Evolutionary conservation across 257 asterid genomes (phyloP).

Genomic region (Nicotiana tomentosiformis): DNA sequence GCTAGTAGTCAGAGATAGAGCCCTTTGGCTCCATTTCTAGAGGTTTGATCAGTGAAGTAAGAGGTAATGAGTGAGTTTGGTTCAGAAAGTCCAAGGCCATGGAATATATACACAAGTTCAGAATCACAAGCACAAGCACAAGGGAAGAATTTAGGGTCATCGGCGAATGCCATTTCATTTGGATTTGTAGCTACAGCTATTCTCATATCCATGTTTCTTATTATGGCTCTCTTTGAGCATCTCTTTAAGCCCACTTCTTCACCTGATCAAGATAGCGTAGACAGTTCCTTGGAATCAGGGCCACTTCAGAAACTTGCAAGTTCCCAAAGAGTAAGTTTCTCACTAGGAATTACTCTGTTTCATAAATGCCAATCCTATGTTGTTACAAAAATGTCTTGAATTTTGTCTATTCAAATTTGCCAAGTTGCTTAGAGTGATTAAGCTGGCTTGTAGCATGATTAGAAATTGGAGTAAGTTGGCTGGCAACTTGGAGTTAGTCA

Average conservation of each 20-base stretch:
- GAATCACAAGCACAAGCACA: slow-evolving; percentile 44
- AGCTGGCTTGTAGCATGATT: too few species aligned
- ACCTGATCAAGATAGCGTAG: slow-evolving; percentile 20
- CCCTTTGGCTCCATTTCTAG: not conserved
- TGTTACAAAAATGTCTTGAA: too few species aligned
- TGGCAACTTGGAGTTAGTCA: too few species aligned
- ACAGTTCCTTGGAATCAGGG: slow-evolving; percentile 15
- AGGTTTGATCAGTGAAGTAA: not conserved
- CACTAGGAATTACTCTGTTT: not conserved
- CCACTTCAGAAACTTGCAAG: slow-evolving; percentile 27
- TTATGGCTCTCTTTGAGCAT: slow-evolving; percentile 91
- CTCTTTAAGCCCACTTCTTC: slow-evolving; percentile 37
- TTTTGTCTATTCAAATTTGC: not conserved
- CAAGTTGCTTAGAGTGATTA: too few species aligned
- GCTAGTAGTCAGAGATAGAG: not conserved
- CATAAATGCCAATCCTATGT: not conserved
- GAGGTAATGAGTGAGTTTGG: slow-evolving; percentile 25
- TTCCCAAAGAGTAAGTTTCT: slow-evolving; percentile 27
- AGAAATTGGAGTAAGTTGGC: too few species aligned
- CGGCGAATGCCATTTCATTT: slow-evolving; percentile 78
- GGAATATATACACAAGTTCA: slow-evolving; percentile 44
- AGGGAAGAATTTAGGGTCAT: slow-evolving; percentile 60
- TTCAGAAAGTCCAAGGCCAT: slow-evolving; percentile 41
- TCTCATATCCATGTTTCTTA: slow-evolving; percentile 72
- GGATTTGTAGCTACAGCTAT: slow-evolving; percentile 88